Evolutionary conservation across 306 rosid species (phyloP), one percentile per base, ranked within the genome.

Genomic region (Medicago lupulina): DNA sequence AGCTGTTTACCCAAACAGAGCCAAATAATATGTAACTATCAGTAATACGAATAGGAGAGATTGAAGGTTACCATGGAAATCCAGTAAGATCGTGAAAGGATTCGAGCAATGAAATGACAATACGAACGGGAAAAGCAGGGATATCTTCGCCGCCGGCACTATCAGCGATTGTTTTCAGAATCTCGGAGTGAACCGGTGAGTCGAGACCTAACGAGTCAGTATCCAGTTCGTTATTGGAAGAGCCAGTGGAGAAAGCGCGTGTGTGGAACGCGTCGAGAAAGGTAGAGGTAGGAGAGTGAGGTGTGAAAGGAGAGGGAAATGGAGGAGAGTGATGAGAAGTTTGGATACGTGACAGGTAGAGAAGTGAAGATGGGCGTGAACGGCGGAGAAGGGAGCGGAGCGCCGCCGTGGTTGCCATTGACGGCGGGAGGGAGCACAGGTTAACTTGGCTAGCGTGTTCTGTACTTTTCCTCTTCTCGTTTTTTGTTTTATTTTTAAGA

Each of bases 21-120:
- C 36, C 36, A 23, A 23, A 23, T 23, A 2, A 23, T 28, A 28
- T 28, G 4, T 28, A 28, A 28, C 31, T 28, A 28, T 50, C 5
- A 19, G 41, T 15, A 21, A 18, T 8, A 57, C 40, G 67, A 59
- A 81, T 62, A 54, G 1, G 36, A 62, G 67, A 34, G 19, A 47
- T 28, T 39, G 53, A 78, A 62, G 34, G 80, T 86, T 77, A 95
- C 98, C 97, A 95, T 25, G 97, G 98, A 49, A 89, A 67, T 81
- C 96, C 93, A 79, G 97, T 87, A 47, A 88, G 61, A 14, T 92
- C 92, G 46, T 95, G 97, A 58, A 71, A 81, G 8, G 86, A 91
- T 44, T 90, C 97, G 19, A 95, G 96, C 65, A 90, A 41, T 50
- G 81, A 84, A 73, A 88, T 83, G 70, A 90, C 43, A 7, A 61